A percentile compares a stretch with the other conserved stretches of the same genome.
Evolutionary conservation across 2,329 filamentous ascomycete genomes (phyloP).

Genomic region (Keithomyces neogunnii): DNA sequence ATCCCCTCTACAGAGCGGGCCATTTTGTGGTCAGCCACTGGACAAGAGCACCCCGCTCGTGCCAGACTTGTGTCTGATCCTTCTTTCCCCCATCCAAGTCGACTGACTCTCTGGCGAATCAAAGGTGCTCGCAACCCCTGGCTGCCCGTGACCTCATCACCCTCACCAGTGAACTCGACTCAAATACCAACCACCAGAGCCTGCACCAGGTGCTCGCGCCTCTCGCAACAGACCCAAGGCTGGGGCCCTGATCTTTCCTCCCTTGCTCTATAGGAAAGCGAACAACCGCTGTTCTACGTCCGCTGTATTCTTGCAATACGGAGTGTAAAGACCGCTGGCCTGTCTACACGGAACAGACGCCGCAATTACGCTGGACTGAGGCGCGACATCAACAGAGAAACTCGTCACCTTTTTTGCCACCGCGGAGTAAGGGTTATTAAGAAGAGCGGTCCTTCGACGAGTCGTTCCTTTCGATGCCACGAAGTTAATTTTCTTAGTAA

Average conservation of each 20-base stretch:
- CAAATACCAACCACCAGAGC: constrained; percentile 2
- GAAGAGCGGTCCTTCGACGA: neutral
- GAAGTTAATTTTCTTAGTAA: neutral
- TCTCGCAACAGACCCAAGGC: constrained; percentile 5
- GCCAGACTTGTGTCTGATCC: constrained; percentile 6
- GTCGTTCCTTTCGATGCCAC: neutral
- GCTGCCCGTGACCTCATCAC: constrained; percentile 19
- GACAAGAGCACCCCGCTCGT: constrained; percentile 5
- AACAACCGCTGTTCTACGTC: neutral
- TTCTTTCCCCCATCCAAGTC: constrained; percentile 1
- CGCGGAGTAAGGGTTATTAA: neutral
- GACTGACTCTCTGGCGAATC: constrained; percentile 11
- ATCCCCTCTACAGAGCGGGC: constrained; percentile 2
- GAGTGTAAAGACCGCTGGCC: neutral
- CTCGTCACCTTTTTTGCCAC: neutral
- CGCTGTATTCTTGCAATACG: neutral
- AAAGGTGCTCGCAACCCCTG: constrained; percentile 7
- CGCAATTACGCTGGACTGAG: neutral
- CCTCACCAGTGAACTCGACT: constrained; percentile 7
- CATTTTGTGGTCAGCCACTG: constrained; percentile 3
- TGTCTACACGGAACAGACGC: neutral
- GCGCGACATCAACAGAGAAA: neutral
- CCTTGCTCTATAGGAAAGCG: neutral
- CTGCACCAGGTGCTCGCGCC: neutral
- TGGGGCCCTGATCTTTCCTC: neutral